phyloP scores from a whole-genome alignment of 768 basidiomycete species.

The Pholiota microspora region DNA sequence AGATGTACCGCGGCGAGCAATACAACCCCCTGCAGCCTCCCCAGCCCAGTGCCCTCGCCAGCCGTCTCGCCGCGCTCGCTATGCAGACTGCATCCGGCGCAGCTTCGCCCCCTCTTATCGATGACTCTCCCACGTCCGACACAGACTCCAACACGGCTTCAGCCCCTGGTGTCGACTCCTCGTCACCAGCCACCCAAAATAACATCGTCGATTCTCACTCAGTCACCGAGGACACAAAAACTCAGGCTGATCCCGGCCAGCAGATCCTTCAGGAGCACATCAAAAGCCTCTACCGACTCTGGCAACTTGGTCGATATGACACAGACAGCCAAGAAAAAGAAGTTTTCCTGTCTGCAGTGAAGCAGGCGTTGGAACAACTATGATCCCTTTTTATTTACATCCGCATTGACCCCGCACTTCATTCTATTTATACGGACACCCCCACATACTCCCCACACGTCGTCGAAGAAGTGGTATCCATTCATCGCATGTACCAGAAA shows the following conservation, averaged over 20 bases:
- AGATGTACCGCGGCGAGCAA: slow-evolving; percentile 25
- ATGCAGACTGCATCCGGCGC: slow-evolving; percentile 20
- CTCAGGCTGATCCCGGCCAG: slow-evolving; percentile 21
- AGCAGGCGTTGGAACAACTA: slow-evolving; percentile 28
- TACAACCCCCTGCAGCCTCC: slow-evolving; percentile 42
- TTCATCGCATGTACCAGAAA: neutral
- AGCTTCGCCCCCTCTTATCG: slow-evolving; percentile 17
- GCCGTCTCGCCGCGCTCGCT: slow-evolving; percentile 35
- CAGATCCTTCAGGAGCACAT: slow-evolving; percentile 51
- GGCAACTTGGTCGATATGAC: slow-evolving; percentile 41
- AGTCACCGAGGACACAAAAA: neutral
- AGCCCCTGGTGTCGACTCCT: slow-evolving; percentile 6
- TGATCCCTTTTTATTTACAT: slow-evolving; percentile 7
- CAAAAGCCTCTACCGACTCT: slow-evolving; percentile 55
- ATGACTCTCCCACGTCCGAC: slow-evolving; percentile 15
- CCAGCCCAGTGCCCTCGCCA: slow-evolving; percentile 38
- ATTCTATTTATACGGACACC: neutral
- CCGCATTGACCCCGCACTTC: neutral
- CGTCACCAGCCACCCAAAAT: slow-evolving; percentile 10
- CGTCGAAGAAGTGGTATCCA: neutral
- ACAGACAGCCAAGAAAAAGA: slow-evolving; percentile 25
- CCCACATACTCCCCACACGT: neutral
- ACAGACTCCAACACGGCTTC: slow-evolving; percentile 16
- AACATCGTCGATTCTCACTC: slow-evolving; percentile 8
- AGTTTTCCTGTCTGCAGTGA: slow-evolving; percentile 37